These are phyloP conservation scores for Ustilaginoidea virens DNA, from an alignment of 2,329 filamentous ascomycete genomes.

Conservation along the genomic window DNA sequence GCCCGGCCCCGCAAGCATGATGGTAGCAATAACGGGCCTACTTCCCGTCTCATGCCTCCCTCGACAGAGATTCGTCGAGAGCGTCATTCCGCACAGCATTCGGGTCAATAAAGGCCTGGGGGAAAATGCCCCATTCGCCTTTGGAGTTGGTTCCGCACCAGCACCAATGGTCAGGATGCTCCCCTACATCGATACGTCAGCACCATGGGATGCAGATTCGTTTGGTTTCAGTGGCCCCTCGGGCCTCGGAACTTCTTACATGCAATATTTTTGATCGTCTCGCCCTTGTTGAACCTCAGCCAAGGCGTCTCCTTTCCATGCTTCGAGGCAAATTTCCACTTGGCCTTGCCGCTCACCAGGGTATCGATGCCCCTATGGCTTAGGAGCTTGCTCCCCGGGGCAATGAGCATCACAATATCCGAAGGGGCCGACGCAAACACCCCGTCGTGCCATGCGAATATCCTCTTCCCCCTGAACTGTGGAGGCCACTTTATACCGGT, in stretches of 20 bases:
- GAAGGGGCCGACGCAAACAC: constrained; percentile 32
- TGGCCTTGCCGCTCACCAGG: constrained; percentile 29
- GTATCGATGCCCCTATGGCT: constrained; percentile 29
- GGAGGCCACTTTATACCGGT: constrained; percentile 35
- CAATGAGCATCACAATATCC: constrained; percentile 31
- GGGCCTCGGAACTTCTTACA: constrained; percentile 23
- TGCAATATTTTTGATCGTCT: constrained; percentile 48
- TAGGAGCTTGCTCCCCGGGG: constrained; percentile 28
- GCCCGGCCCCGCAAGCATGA: constrained; percentile 2
- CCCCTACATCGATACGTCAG: constrained; percentile 17
- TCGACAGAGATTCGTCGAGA: not conserved
- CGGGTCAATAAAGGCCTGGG: constrained; percentile 31
- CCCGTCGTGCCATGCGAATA: constrained; percentile 40
- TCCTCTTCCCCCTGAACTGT: constrained; percentile 38
- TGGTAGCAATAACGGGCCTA: too few species aligned
- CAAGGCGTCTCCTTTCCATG: constrained; percentile 28
- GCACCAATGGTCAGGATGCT: constrained; percentile 36
- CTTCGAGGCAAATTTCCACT: constrained; percentile 37
- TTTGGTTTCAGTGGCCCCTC: too few species aligned
- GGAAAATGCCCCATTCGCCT: constrained; percentile 37
- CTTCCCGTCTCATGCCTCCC: not conserved
- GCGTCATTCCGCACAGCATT: constrained; percentile 23
- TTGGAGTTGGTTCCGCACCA: constrained; percentile 37
- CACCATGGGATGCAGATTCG: too few species aligned
- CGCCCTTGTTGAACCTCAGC: constrained; percentile 50